Evolutionary conservation across 257 asterid genomes (phyloP).

Genomic region (Solanum tacnaense): DNA sequence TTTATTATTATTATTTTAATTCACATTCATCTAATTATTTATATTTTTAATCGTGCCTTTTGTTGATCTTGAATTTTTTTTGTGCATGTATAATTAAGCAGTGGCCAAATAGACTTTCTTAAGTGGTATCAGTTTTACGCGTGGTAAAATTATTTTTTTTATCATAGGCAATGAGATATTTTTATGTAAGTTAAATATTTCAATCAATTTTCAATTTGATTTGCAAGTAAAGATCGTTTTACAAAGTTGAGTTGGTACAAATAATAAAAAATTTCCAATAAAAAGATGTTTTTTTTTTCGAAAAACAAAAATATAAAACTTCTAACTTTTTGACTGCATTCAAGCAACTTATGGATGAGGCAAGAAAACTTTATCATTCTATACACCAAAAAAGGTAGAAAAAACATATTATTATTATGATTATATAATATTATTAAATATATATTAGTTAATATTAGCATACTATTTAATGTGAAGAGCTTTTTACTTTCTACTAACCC

Average conservation of each 20-base stretch:
- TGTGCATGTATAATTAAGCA: background rate
- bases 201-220: background rate
- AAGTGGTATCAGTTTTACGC: background rate
- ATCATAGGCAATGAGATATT: background rate
- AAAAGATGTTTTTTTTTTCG: too few species aligned
- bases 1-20: too few species aligned
- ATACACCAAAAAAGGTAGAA: too few species aligned
- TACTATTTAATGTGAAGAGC: too few species aligned
- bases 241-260: background rate
- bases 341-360: background rate
- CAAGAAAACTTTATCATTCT: background rate
- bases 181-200: too few species aligned
- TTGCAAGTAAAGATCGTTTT: background rate
- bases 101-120: background rate
- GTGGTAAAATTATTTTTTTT: background rate
- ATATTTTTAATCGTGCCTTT: too few species aligned
- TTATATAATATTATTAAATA: too few species aligned
- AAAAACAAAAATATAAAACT: background rate
- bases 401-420: too few species aligned
- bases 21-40: too few species aligned
- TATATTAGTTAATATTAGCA: too few species aligned
- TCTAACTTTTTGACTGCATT: background rate
- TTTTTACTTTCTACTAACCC: too few species aligned
- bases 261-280: too few species aligned
- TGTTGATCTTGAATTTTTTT: background rate